Base-by-base conservation (phyloP, 1,139 yeast species). In the Saccharomycopsis hybrid region DNA sequence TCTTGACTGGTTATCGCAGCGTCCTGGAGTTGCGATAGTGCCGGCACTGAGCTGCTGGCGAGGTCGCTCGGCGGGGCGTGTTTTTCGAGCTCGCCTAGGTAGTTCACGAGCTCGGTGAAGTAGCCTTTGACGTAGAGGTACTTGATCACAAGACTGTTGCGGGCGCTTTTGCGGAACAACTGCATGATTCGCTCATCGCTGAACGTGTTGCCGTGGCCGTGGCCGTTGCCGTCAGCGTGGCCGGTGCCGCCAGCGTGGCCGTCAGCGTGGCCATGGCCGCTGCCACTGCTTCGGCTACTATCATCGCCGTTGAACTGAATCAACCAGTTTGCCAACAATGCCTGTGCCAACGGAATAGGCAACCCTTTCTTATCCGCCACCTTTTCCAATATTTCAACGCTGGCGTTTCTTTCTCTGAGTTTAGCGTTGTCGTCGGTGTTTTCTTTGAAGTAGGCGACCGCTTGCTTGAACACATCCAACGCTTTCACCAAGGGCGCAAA, bases 261-360 rank as follows among this genome's bases (percentile, higher is more conserved):
- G 5, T 13, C 8, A 44, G 11, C 8, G 11, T 35, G 46, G 5
- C 11, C 30, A 3, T 53, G 33, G 11, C n/a, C n/a, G n/a, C n/a
- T n/a, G n/a, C n/a, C n/a, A n/a, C n/a, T n/a, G n/a, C n/a, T n/a
- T n/a, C n/a, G n/a, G 54, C 50, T 43, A 18, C 25, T 48, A 18
- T 32, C 45, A 5, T 32, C 36, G 30, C 28, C 28, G 11, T 37
- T 43, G 42, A 52, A 52, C 24, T 52, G 54, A 33, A 52, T 48
- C 44, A 63, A 29, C 65, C 64, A 63, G 40, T 58, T 60, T 5
- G 63, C 65, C 48, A 60, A 61, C 58, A 63, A 57, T 13, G 64
- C 57, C 32, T 61, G 60, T 4, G 65, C 64, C 27, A 63, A 52
- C 5, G 66, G 66, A 29, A 62, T 56, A 39, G 60, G 58, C 9